Evolutionary conservation across 2,329 filamentous ascomycete species (phyloP), one percentile per base, ranked within the genome.

Genomic region (Fusarium odoratissimum): DNA sequence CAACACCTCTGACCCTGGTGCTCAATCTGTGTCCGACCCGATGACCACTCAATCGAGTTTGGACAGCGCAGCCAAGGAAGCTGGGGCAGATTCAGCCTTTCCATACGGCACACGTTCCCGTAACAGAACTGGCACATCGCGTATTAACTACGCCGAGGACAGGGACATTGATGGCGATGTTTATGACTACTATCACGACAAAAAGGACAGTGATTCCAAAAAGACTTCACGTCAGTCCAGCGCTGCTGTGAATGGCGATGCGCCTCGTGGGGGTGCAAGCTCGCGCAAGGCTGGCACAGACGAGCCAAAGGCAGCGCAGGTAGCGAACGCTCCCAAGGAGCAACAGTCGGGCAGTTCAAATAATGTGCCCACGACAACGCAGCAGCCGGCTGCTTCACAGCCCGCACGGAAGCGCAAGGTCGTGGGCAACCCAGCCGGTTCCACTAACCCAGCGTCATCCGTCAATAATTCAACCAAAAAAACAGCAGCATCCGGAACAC

Each of bases 131-230:
- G 92, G 93, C 78, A 90, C 89, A 75, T 88, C 92, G 76, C 93
- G 96, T 75, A 91, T 92, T 74, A 99, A 99, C 83, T 99, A 99
- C 83, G 95, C 96, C 56, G 96, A 99, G 84, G 93, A 95, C 83
- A 93, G 90, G 83, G 95, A 98, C 82, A 87, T 95, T 75, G 95
- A 98, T 78, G 91, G 93, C 82, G 96, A 98, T 67, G 83, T 88
- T 80, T 94, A 95, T 81, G 95, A 98, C 78, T 89, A 87, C 80
- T 84, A 87, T 79, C 81, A 84, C 59, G 83, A 88, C 75, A 86
- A 86, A 78, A 87, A 89, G 75, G 87, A 90, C 21, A 84, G 84
- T 61, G 88, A 90, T 69, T 67, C 76, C 59, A 90, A 90, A 80
- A 92, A 91, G 79, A 80, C 85, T 41, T 85, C 86, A 76, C 84